Evolutionary conservation across 2,329 filamentous ascomycete species (phyloP), one percentile per base, ranked within the genome.

Genomic region (Tolypocladium ophioglossoides): DNA sequence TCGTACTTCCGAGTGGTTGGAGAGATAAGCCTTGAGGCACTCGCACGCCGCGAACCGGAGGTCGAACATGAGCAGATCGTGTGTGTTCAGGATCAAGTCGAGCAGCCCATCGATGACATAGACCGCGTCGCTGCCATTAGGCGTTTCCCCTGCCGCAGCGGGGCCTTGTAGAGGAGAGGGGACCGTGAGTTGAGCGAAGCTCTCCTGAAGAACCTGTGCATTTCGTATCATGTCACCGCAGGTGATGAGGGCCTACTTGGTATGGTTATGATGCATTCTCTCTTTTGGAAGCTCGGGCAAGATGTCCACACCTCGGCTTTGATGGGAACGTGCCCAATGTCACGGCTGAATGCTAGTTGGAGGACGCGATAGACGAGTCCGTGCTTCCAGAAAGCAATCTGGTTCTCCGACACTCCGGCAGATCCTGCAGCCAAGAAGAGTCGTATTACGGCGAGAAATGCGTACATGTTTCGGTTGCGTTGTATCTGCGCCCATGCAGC

Each of bases 31-130:
- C 68, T 96, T 91, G 57, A 99, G 82, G 64, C 92, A 95, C 62
- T 92, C 86, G 66, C 88, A 94, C 24, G 89, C 91, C 22, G 92
- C 88, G 64, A 91, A 81, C 27, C 94, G 85, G 39, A 92, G 77
- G 68, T 95, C 86, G 61, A 96, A 87, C 38, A 87, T 77, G 52
- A 84, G 78, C 22, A 82, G 72, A 0, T 84, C 74, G 34, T 85
- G 78, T 24, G 86, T 75, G 54, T 84, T 84, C 10, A 99, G 75
- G 0, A 87, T 85, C 46, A 96, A 74, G 61, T 96, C 90, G 50
- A 99, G 76, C 20, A 99, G 76, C 1, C 89, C 94, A 68, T 97
- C 92, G 63, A 99, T 96, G 34, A 99, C 90, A 70, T 95, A 96
- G 37, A 92, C 83, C 54, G 81, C 80, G 16, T 77, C 72, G 11